A percentile compares a stretch with the other conserved stretches of the same genome.
Evolutionary conservation across 2,329 filamentous ascomycete species (phyloP).

Genomic region (Teratosphaeria destructans): DNA sequence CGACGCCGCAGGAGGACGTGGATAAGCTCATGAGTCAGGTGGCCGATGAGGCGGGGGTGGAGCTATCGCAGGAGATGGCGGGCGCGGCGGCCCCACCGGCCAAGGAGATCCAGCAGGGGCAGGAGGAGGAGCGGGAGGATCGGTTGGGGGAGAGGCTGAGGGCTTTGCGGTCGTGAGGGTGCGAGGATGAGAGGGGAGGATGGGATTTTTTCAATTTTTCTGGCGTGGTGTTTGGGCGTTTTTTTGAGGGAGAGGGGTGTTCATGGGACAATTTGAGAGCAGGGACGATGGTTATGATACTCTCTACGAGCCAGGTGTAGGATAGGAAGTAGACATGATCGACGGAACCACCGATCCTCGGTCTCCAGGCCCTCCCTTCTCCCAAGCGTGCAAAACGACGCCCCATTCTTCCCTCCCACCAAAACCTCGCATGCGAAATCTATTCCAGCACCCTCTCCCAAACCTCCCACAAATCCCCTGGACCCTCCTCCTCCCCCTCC

Average conservation of each 20-base stretch:
- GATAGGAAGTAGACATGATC: too few relatives aligned
- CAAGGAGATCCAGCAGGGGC: constrained; percentile 42
- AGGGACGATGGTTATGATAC: too few relatives aligned
- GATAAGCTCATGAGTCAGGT: constrained; percentile 77
- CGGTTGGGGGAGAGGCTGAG: constrained; percentile 52
- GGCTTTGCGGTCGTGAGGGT: constrained; percentile 33
- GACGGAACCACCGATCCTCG: not conserved
- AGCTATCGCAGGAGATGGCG: constrained; percentile 65
- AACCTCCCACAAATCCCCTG: constrained; percentile 6
- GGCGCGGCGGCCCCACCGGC: constrained; percentile 40
- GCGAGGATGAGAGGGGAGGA: not conserved
- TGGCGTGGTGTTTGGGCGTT: not conserved
- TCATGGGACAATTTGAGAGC: too few relatives aligned
- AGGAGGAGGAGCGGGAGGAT: constrained; percentile 67
- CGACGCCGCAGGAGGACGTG: constrained; percentile 71
- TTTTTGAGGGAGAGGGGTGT: too few relatives aligned
- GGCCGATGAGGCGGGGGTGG: constrained; percentile 78
- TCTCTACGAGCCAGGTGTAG: too few relatives aligned
- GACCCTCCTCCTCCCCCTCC: not conserved
- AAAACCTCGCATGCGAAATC: too few relatives aligned
- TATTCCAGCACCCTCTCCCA: not conserved
- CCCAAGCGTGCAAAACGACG: too few relatives aligned
- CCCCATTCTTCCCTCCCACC: too few relatives aligned
- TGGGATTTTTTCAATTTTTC: too few relatives aligned
- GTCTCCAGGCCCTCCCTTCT: not conserved